These are phyloP conservation scores for Forsythia viridissima DNA, from an alignment of 257 asterid genomes.

Conservation along the genomic window DNA sequence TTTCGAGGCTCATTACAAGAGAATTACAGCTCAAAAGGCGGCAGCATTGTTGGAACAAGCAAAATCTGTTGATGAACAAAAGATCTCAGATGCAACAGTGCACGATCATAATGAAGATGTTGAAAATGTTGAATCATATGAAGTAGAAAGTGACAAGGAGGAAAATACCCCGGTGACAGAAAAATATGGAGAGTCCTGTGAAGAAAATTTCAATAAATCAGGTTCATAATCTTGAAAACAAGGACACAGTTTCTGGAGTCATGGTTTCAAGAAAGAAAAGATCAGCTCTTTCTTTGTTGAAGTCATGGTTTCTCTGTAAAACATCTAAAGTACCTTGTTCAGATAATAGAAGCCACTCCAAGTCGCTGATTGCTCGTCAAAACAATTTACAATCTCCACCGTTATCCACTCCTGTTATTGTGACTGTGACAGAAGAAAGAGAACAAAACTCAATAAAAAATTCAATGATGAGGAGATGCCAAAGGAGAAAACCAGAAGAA, in stretches of 20 bases:
- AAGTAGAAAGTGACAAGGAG: constrained; percentile 20
- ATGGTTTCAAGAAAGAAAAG: neutral
- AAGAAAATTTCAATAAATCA: constrained; percentile 23
- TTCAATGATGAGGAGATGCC: constrained; percentile 61
- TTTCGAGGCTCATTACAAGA: constrained; percentile 97
- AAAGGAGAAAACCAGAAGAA: constrained; percentile 71
- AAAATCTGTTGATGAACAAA: constrained; percentile 15
- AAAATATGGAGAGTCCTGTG: neutral
- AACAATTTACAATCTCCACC: no score
- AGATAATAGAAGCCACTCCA: constrained; percentile 42
- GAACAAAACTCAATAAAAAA: constrained; percentile 78
- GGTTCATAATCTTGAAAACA: constrained; percentile 32
- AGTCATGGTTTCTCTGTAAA: constrained; percentile 45
- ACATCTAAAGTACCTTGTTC: constrained; percentile 36
- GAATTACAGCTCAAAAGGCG: constrained; percentile 85
- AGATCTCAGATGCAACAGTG: neutral
- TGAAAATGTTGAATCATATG: neutral
- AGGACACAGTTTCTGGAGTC: constrained; percentile 40
- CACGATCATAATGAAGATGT: neutral
- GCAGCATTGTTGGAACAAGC: constrained; percentile 60
- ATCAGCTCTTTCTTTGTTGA: constrained; percentile 47
- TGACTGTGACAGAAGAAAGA: no score
- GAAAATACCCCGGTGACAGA: neutral
- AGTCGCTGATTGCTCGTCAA: constrained; percentile 59
- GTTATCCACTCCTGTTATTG: no score